Conservation (phyloP, 805 yeast genomes). For the Wickerhamiella siamensis region DNA sequence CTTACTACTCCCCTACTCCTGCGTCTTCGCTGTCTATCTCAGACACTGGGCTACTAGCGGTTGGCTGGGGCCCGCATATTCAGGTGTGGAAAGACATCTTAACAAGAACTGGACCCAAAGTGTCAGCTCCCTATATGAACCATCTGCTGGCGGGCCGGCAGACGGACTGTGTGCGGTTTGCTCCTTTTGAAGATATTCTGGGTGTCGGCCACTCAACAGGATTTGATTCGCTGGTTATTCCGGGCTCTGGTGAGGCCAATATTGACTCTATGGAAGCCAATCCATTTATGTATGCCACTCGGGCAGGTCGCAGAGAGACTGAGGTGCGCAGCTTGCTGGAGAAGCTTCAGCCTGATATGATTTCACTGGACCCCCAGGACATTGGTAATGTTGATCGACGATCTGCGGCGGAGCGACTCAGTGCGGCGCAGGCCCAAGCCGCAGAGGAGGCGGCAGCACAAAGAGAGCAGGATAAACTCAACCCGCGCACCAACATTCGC, state of each 20-base stretch:
- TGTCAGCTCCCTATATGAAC: constrained; percentile 79
- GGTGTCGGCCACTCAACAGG: constrained; percentile 77
- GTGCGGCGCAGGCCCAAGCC: constrained; percentile 34
- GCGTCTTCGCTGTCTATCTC: constrained; percentile 68
- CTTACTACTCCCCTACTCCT: constrained; percentile 70
- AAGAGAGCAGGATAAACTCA: constrained; percentile 38
- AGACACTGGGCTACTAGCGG: constrained; percentile 73
- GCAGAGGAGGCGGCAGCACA: constrained; percentile 29
- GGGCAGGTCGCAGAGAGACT: constrained; percentile 82
- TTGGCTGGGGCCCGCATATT: constrained; percentile 94
- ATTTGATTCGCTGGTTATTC: constrained; percentile 71
- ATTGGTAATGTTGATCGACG: constrained; percentile 74
- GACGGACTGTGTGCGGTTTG: constrained; percentile 53
- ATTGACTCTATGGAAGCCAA: constrained; percentile 86
- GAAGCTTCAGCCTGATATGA: constrained; percentile 85
- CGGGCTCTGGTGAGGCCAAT: constrained; percentile 97
- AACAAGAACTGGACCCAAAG: constrained; percentile 35
- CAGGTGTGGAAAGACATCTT: constrained; percentile 85
- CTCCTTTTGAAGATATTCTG: constrained; percentile 93
- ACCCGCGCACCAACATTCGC: constrained; percentile 51
- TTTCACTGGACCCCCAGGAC: constrained; percentile 72
- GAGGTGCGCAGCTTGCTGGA: constrained; percentile 79
- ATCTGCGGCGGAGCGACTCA: constrained; percentile 47
- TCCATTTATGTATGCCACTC: constrained; percentile 84
- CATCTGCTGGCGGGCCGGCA: constrained; percentile 71